phyloP scores from a whole-genome alignment of 2,329 filamentous ascomycete genomes.

The Ophiostoma perfectum region DNA sequence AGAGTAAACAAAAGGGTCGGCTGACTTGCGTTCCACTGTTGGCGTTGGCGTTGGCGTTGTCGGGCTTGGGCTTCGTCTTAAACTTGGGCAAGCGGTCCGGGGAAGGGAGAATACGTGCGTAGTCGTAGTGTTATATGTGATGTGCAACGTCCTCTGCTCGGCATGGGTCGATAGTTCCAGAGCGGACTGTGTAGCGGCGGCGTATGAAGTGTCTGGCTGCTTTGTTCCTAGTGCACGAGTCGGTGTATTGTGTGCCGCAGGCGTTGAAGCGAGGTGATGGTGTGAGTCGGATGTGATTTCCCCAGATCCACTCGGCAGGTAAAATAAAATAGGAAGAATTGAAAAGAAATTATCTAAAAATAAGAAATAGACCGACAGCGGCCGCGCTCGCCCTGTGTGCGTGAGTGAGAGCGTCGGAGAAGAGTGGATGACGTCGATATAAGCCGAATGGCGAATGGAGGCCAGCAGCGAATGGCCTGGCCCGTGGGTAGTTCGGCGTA shows the following conservation, averaged over 20 bases:
- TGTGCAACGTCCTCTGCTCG: too few species aligned
- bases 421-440: conserved; percentile 1
- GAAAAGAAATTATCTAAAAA: background rate
- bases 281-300: conserved; percentile 11
- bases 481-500: background rate
- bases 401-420: background rate
- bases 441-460: conserved; percentile 10
- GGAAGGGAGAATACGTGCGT: background rate
- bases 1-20: background rate
- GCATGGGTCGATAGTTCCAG: background rate
- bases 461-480: conserved; percentile 5
- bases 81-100: conserved; percentile 1
- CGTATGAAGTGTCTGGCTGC: background rate
- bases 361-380: background rate
- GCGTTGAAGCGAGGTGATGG: background rate
- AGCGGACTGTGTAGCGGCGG: too few species aligned
- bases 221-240: background rate
- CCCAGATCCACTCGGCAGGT: conserved; percentile 6
- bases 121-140: background rate
- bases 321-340: background rate
- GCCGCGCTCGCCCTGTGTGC: background rate
- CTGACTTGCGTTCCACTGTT: conserved; percentile 7
- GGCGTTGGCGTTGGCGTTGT: background rate
- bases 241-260: conserved; percentile 7
- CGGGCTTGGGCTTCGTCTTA: too few species aligned